phyloP scores from a whole-genome alignment of 805 yeast genomes.

The Cyberlindnera lachancei region DNA sequence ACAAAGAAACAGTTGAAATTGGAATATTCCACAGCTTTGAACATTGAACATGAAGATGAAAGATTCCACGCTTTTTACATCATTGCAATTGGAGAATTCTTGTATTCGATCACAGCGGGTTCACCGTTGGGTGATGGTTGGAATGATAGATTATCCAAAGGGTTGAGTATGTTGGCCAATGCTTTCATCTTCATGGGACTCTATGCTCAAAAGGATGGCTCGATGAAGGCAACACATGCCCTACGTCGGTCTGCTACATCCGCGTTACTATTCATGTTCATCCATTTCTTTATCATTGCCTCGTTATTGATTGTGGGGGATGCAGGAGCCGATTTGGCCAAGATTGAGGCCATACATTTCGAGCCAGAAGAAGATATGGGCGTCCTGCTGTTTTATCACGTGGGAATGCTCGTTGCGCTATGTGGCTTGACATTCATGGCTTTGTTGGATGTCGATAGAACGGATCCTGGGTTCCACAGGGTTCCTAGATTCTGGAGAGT shows the following conservation, averaged over 20 bases:
- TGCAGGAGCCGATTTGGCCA: conserved; percentile 44
- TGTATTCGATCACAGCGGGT: conserved; percentile 43
- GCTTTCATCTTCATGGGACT: conserved; percentile 45
- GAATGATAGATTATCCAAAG: conserved; percentile 36
- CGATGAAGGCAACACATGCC: conserved; percentile 43
- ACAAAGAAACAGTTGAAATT: conserved; percentile 33
- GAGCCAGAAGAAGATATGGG: conserved; percentile 30
- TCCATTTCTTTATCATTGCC: conserved; percentile 46
- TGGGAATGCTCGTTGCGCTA: conserved; percentile 43
- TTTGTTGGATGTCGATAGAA: conserved; percentile 36
- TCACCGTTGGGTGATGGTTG: conserved; percentile 41
- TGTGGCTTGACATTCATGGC: conserved; percentile 34
- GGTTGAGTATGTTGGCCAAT: conserved; percentile 37
- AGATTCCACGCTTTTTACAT: conserved; percentile 49
- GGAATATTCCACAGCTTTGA: conserved; percentile 49
- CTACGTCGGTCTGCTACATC: conserved; percentile 38
- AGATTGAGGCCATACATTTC: conserved; percentile 23
- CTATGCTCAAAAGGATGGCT: conserved; percentile 48
- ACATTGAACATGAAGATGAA: conserved; percentile 63
- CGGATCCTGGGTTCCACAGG: conserved; percentile 26
- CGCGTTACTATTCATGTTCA: conserved; percentile 38
- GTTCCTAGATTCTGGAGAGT: conserved; percentile 32
- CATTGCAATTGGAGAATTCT: conserved; percentile 60
- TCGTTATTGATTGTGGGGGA: conserved; percentile 50
- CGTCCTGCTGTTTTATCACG: conserved; percentile 42